Percentiles rank a stretch among this genome's conserved stretches.
Evolutionary conservation across 768 basidiomycete species (phyloP).

Genomic region (Leccinum aurantiacum): DNA sequence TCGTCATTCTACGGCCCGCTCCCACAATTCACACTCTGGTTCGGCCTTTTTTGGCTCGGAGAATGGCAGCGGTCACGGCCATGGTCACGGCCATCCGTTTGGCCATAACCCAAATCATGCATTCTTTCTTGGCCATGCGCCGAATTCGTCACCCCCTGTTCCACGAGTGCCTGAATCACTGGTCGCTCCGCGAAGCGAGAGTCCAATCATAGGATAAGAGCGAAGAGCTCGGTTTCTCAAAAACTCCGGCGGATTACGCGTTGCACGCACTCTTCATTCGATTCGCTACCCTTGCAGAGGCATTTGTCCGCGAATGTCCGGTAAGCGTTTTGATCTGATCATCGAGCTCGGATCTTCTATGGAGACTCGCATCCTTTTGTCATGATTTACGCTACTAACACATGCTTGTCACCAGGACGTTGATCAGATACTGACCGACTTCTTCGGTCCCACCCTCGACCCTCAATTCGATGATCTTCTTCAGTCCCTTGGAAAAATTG

Average conservation of each 20-base stretch:
- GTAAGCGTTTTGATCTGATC: slow-evolving; percentile 43
- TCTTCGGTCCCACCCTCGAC: slow-evolving; percentile 63
- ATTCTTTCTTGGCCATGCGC: slow-evolving; percentile 26
- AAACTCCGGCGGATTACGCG: slow-evolving; percentile 85
- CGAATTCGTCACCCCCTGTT: slow-evolving; percentile 71
- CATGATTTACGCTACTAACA: slow-evolving; percentile 3
- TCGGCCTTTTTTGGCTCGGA: slow-evolving; percentile 70
- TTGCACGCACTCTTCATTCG: slow-evolving; percentile 86
- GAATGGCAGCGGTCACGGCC: slow-evolving; percentile 45
- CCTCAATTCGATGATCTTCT: slow-evolving; percentile 78
- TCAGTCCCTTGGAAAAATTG: slow-evolving; percentile 82
- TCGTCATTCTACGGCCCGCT: slow-evolving; percentile 63
- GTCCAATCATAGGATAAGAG: slow-evolving; percentile 61
- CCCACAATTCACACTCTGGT: slow-evolving; percentile 74
- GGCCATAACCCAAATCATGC: slow-evolving; percentile 29
- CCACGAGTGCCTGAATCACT: slow-evolving; percentile 72
- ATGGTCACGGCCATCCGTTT: slow-evolving; percentile 52
- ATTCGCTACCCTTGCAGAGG: slow-evolving; percentile 77
- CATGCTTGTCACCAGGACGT: slow-evolving; percentile 48
- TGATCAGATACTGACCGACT: slow-evolving; percentile 52
- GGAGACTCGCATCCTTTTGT: background rate
- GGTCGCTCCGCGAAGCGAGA: slow-evolving; percentile 50
- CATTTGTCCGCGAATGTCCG: slow-evolving; percentile 64
- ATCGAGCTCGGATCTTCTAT: background rate
- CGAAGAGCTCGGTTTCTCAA: slow-evolving; percentile 60